These are phyloP conservation scores for Cryomyces minteri DNA, from an alignment of 495 filamentous ascomycete species.

Conservation along the genomic window DNA sequence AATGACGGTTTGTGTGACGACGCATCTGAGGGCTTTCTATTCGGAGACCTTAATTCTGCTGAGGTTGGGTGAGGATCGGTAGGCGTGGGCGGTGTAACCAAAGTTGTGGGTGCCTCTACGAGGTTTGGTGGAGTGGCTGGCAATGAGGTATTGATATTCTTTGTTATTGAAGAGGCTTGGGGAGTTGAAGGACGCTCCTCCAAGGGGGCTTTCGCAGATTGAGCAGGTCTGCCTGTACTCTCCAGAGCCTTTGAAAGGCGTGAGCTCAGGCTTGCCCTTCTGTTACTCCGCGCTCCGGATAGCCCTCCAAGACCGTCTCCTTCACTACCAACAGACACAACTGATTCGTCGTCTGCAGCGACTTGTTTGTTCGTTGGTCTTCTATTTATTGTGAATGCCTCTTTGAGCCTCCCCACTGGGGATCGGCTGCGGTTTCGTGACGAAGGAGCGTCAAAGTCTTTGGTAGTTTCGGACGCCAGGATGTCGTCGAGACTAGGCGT, in stretches of 20 bases:
- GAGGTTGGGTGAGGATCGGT: slow-evolving; percentile 9
- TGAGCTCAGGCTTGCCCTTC: not conserved
- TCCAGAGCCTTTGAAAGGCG: no score
- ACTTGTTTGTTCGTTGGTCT: slow-evolving; percentile 3
- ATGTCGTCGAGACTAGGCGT: slow-evolving; percentile 12
- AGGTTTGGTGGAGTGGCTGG: slow-evolving; percentile 19
- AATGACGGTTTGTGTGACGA: slow-evolving; percentile 11
- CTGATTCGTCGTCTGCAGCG: not conserved
- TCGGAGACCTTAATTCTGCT: not conserved
- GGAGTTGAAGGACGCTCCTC: not conserved
- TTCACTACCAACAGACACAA: not conserved
- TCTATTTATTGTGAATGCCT: slow-evolving; percentile 14
- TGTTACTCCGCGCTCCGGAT: slow-evolving; percentile 3
- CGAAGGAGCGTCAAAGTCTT: slow-evolving; percentile 5
- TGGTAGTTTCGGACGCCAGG: slow-evolving; percentile 7
- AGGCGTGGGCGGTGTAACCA: slow-evolving; percentile 24
- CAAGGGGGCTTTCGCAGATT: no score
- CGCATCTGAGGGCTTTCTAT: not conserved
- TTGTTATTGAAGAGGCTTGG: not conserved
- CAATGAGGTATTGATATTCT: slow-evolving; percentile 5
- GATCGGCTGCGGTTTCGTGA: slow-evolving; percentile 10
- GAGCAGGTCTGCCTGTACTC: no score
- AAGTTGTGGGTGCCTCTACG: slow-evolving; percentile 18
- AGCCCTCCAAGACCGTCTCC: slow-evolving; percentile 2
- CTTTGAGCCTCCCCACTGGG: slow-evolving; percentile 16